Conservation (phyloP, 306 rosid species). For the Begonia fuchsioides region DNA sequence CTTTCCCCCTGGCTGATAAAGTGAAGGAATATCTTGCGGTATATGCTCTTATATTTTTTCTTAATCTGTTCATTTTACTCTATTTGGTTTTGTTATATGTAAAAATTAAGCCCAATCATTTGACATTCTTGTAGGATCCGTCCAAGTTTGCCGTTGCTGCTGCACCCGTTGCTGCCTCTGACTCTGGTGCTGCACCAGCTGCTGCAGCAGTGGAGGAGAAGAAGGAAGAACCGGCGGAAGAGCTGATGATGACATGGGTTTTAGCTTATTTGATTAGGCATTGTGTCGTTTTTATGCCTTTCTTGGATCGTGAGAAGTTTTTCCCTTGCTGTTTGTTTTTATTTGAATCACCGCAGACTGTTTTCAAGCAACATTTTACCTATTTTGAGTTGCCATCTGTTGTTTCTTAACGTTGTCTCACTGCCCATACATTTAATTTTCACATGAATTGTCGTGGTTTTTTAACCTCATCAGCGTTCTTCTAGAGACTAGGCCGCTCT, state of each 20-base stretch:
- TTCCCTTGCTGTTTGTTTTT: no score
- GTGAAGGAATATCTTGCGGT: constrained; percentile 78
- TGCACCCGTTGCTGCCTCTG: constrained; percentile 14
- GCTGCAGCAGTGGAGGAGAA: constrained; percentile 47
- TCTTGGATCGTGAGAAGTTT: no score
- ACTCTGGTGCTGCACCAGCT: constrained; percentile 14
- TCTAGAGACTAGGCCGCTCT: no score
- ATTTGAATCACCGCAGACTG: no score
- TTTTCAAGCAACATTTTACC: no score
- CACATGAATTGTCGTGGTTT: no score
- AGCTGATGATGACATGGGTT: constrained; percentile 40
- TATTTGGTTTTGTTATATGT: no score
- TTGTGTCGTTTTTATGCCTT: neutral
- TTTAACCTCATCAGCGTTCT: no score
- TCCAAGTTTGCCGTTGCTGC: constrained; percentile 30
- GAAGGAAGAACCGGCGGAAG: constrained; percentile 60
- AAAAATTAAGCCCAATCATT: neutral
- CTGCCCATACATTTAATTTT: no score
- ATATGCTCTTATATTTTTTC: neutral
- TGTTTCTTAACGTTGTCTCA: no score
- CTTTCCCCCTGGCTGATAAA: constrained; percentile 61
- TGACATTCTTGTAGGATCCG: constrained; percentile 17
- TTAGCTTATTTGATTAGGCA: constrained; percentile 22
- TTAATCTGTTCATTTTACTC: neutral
- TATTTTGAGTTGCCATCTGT: no score